Evolutionary conservation across 768 basidiomycete species (phyloP).

Genomic region (Lanmaoa pseudosensibilis): DNA sequence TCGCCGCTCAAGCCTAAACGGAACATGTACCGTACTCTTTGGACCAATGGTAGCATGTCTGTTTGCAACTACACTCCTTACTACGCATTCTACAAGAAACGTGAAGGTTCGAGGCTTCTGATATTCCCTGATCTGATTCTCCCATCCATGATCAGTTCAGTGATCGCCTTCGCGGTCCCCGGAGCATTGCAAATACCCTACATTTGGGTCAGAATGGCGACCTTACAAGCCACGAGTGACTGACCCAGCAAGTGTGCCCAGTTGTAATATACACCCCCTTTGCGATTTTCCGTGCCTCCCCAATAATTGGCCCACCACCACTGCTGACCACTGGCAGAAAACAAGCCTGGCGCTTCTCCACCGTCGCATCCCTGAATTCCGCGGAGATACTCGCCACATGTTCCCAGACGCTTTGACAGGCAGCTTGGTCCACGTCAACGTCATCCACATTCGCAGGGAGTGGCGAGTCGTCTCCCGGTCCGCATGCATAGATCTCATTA

Average conservation of each 20-base stretch:
- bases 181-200: conserved; percentile 83
- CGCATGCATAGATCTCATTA: conserved; percentile 75
- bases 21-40: neutral
- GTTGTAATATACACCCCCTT: conserved; percentile 70
- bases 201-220: conserved; percentile 4
- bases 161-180: conserved; percentile 73
- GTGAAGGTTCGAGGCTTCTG: conserved; percentile 44
- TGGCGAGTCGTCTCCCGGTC: conserved; percentile 69
- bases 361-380: conserved; percentile 52
- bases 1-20: neutral
- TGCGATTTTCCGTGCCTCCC: conserved; percentile 53
- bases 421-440: conserved; percentile 56
- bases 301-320: conserved; percentile 69
- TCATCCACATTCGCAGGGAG: conserved; percentile 72
- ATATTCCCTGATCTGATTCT: conserved; percentile 57
- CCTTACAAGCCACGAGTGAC: conserved; percentile 22
- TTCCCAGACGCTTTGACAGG: conserved; percentile 55
- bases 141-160: conserved; percentile 71
- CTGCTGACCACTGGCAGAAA: conserved; percentile 65
- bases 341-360: conserved; percentile 68
- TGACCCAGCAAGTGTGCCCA: conserved; percentile 80
- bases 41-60: neutral
- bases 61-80: neutral
- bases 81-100: conserved; percentile 29
- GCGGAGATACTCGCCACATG: conserved; percentile 62